Base-by-base conservation (phyloP, 257 asterid species). In the Salvia miltiorrhiza region DNA sequence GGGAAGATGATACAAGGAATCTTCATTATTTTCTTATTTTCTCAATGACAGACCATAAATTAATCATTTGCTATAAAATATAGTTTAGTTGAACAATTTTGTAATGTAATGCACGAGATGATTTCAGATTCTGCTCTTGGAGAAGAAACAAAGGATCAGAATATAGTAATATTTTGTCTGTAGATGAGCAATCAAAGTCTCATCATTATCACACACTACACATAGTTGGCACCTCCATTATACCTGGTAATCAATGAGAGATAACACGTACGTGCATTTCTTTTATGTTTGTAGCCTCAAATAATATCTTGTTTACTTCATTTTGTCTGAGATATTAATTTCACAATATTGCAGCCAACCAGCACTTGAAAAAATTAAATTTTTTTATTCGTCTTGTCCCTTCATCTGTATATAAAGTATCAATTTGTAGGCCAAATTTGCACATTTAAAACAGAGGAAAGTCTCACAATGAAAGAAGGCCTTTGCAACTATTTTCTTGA, bases 1-100 rank as follows among this genome's bases (percentile, higher is more conserved):
- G 30, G 61, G 70, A 40, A 44, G 39, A 50, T 52, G 37, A 56
- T 56, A 76, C 8, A 13, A 65, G 48, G 76, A 3, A 67, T 67
- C 73, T 16, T 2, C 68, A 62, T 62, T 62, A 20, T 41, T 7
- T 37, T 37, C 10, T 62, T 62, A 20, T 41, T 7, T 37, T 37
- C 10, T 1, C 11, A 37, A 7, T 37, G 41, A 37, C 1, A 37
- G 41, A 37, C 8, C 41, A 37, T 30, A 30, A 30, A 30, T 2
- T 30, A 30, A 30, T 30, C 33, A 30, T 6, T n/a, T n/a, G n/a
- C n/a, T n/a, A n/a, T n/a, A n/a, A n/a, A n/a, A 30, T 30, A 30
- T 30, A 30, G 35, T 30, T 30, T 2, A 2, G 6, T 4, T 30
- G 35, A 30, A 30, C n/a, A n/a, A 30, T 30, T 30, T 4, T 30